phyloP scores from a whole-genome alignment of 176 grass and related monocot species.

The Oryza rufipogon region DNA sequence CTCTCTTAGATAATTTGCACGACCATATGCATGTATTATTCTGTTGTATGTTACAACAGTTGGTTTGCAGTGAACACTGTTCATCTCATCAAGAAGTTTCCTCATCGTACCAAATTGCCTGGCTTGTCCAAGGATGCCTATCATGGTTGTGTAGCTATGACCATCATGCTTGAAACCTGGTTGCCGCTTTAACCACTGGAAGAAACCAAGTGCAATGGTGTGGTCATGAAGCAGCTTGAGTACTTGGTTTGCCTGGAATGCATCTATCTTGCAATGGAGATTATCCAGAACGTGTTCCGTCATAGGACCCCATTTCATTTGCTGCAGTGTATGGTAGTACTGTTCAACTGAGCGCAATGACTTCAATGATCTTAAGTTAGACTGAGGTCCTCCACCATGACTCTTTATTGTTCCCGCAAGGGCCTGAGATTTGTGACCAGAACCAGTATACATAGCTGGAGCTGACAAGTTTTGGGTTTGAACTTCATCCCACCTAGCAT shows the following conservation, averaged over 20 bases:
- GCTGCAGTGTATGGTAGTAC: constrained; percentile 82
- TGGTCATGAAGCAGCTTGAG: constrained; percentile 85
- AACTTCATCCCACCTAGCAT: constrained; percentile 46
- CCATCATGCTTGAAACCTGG: constrained; percentile 92
- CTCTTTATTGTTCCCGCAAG: constrained; percentile 53
- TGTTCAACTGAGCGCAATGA: constrained; percentile 69
- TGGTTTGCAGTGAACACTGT: constrained; percentile 67
- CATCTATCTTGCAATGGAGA: constrained; percentile 77
- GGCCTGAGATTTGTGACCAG: constrained; percentile 53
- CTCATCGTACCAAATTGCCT: constrained; percentile 80
- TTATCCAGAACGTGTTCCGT: constrained; percentile 69
- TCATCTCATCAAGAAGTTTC: constrained; percentile 86
- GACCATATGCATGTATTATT: constrained; percentile 92
- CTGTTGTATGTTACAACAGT: constrained; percentile 94
- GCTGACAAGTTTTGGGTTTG: constrained; percentile 44
- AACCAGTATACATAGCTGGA: constrained; percentile 36
- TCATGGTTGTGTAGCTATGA: constrained; percentile 97
- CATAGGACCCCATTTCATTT: constrained; percentile 85
- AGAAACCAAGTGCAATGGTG: constrained; percentile 75
- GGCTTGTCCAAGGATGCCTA: constrained; percentile 91
- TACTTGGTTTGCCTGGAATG: constrained; percentile 92
- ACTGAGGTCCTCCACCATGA: constrained; percentile 49
- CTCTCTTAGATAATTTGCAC: constrained; percentile 85
- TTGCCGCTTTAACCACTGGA: constrained; percentile 85
- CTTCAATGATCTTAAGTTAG: constrained; percentile 60